phyloP scores from a whole-genome alignment of 805 yeast species.

The Yueomyces sp. region DNA sequence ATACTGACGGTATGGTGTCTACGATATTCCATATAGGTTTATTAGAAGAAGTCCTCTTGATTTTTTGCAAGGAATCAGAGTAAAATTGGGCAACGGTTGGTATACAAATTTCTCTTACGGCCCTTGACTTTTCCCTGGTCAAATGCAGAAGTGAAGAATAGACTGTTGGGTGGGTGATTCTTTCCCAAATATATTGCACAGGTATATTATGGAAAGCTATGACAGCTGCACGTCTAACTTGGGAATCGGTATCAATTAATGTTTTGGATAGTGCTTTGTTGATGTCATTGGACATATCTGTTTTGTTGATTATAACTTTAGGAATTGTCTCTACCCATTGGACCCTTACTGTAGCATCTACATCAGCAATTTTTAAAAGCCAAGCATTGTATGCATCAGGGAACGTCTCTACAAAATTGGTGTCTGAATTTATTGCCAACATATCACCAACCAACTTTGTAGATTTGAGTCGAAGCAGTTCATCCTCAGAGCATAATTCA shows the following conservation, averaged over 20 bases:
- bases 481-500: conserved; percentile 63
- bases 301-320: conserved; percentile 30
- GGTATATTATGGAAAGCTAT: conserved; percentile 34
- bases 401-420: conserved; percentile 47
- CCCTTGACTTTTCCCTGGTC: conserved; percentile 55
- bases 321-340: conserved; percentile 57
- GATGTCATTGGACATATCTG: conserved; percentile 33
- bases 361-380: conserved; percentile 64
- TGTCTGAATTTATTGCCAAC: conserved; percentile 28
- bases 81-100: conserved; percentile 41
- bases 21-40: conserved; percentile 19
- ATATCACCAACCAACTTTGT: conserved; percentile 63
- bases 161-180: conserved; percentile 33
- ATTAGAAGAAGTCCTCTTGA: conserved; percentile 8
- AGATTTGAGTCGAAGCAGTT: conserved; percentile 48
- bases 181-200: conserved; percentile 32
- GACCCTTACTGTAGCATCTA: conserved; percentile 46
- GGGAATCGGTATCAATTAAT: conserved; percentile 61
- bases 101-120: conserved; percentile 50
- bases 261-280: conserved; percentile 50
- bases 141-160: conserved; percentile 46
- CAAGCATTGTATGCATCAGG: conserved; percentile 53
- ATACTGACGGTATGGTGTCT: conserved; percentile 43
- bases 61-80: conserved; percentile 29
- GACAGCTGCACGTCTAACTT: conserved; percentile 53